Evolutionary conservation across 1,284 basidiomycete species (phyloP), one percentile per base, ranked within the genome.

Genomic region (Naganishia liquefaciens): DNA sequence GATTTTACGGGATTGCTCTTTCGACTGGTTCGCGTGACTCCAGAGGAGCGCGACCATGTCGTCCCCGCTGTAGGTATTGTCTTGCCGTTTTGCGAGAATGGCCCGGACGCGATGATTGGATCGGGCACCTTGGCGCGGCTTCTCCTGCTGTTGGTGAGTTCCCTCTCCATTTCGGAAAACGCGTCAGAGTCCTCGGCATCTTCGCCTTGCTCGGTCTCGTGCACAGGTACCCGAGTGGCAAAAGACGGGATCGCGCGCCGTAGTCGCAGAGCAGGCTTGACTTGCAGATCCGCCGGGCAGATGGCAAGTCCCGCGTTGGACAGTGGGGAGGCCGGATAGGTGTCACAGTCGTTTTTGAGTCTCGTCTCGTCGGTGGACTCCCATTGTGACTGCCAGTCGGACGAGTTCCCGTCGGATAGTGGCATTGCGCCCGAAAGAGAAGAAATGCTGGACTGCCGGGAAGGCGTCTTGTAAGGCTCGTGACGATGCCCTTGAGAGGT

Each of bases 391-490:
- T 37, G 33, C 55, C 55, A 60, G 13, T 60, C 55, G 28, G 55
- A 60, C 6, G 55, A 60, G 27, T 30, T 37, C 15, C 46, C 33
- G 37, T 60, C 55, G 17, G 55, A 60, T 17, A 44, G 46, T 39
- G 23, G 55, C 30, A 25, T 25, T 17, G 30, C 55, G 44, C 30
- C 55, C 7, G 55, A 60, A 15, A 60, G 55, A 15, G 55, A 60
- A 4, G 63, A 64, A 17, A 57, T 58, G 21, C 54, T 58, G 47
- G 63, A 64, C 37, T 64, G 63, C 19, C 63, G 63, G 17, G 63
- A 58, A 17, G 52, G 15, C 21, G 49, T 30, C 21, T 64, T 57
- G 42, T 64, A 57, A 51, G 63, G 54, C 27, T 58, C 55, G 17
- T 54, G 62, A 10, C 62, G 51, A 47, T 54, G 63, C 5, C 43